These are phyloP conservation scores for Gynochthodes officinalis DNA, from an alignment of 257 asterid species.

Conservation along the genomic window DNA sequence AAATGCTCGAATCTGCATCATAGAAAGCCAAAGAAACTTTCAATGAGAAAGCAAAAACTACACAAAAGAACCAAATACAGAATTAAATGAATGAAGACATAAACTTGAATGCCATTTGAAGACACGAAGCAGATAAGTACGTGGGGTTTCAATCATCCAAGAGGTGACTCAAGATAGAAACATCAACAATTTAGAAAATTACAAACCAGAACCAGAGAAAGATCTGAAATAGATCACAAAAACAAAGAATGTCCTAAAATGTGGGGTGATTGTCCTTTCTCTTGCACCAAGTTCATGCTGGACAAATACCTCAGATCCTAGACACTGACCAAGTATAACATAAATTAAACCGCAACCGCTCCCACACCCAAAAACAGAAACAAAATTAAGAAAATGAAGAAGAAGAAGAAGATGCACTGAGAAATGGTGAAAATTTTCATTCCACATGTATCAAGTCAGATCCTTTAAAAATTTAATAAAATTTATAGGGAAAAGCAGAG, in stretches of 20 bases:
- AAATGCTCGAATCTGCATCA: constrained; percentile 85
- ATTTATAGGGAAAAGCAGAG: too few species aligned
- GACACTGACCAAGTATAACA: background rate
- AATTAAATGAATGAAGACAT: background rate
- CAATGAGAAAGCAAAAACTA: constrained; percentile 3
- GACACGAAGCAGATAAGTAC: background rate
- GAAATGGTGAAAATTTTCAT: background rate
- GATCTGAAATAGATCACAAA: background rate
- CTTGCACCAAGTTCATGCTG: background rate
- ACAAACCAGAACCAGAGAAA: background rate
- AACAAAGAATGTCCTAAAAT: background rate
- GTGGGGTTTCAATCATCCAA: background rate
- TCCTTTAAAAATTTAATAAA: background rate
- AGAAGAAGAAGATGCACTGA: background rate
- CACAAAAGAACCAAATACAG: background rate
- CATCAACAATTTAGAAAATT: background rate
- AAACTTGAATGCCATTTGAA: background rate
- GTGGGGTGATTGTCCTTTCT: background rate
- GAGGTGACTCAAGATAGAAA: background rate
- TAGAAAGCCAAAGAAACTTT: constrained; percentile 10
- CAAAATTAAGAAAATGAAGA: background rate
- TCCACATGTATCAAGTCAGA: background rate
- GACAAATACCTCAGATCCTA: background rate
- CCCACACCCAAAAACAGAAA: background rate
- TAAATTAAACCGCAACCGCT: background rate